Evolutionary conservation across 352 stramenopile species (phyloP).

Genomic region (Globisporangium spiculum): DNA sequence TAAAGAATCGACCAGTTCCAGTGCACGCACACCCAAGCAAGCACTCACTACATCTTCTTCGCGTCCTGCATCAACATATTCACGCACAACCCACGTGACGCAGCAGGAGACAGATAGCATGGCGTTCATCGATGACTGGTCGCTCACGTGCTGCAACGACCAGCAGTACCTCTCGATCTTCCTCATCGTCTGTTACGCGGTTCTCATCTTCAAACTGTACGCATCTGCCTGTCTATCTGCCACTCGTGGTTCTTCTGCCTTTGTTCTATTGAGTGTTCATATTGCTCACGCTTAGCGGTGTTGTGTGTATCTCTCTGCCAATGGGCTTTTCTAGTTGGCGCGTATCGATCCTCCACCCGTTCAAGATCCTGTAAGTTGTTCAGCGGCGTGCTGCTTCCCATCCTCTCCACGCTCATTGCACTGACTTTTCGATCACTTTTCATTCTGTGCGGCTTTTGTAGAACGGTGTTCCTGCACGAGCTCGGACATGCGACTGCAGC

Average conservation of each 20-base stretch:
- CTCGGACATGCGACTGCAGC: conserved; percentile 77
- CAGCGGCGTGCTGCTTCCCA: not conserved
- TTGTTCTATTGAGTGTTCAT: not conserved
- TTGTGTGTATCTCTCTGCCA: not conserved
- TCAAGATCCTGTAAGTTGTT: conserved; percentile 82
- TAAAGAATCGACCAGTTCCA: not conserved
- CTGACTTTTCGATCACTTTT: conserved; percentile 4
- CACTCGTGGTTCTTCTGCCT: too few species aligned
- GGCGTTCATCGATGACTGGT: conserved; percentile 3
- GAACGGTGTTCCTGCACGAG: conserved; percentile 87
- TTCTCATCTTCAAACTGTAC: conserved; percentile 88
- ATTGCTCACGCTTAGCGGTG: not conserved
- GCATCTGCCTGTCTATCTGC: not conserved
- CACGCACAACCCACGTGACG: not conserved
- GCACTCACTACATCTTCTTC: not conserved
- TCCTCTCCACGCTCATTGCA: not conserved
- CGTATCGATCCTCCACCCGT: conserved; percentile 80
- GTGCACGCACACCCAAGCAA: not conserved
- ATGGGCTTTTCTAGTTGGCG: conserved; percentile 61
- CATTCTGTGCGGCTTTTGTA: conserved; percentile 18
- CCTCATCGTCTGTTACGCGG: conserved; percentile 81
- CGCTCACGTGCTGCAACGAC: conserved; percentile 85
- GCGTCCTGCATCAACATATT: not conserved
- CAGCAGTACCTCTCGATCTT: conserved; percentile 85
- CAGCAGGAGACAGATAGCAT: conserved; percentile 1